Percentiles rank a stretch among this genome's conserved stretches.
These are phyloP conservation scores for Termitomyces eurrhizus DNA, from an alignment of 768 basidiomycete genomes.

Conservation along the genomic window DNA sequence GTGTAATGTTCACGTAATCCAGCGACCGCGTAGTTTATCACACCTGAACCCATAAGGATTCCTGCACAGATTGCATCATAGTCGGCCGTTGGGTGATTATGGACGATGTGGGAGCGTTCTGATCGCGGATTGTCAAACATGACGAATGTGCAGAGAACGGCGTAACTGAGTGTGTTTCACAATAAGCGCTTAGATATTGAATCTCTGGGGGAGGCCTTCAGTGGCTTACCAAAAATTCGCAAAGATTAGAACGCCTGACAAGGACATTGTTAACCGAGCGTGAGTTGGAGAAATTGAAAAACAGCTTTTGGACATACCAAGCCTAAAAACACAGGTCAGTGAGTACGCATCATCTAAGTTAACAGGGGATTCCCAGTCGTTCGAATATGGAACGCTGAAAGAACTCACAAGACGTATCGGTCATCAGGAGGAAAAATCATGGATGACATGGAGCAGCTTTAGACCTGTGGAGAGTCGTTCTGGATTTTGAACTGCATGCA, in stretches of 20 bases:
- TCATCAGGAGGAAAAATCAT: conserved; percentile 1
- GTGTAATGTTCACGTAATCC: conserved; percentile 5
- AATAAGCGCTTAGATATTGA: neutral
- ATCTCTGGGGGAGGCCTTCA: neutral
- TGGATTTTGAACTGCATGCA: neutral
- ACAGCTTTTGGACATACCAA: neutral
- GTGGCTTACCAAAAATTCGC: conserved; percentile 15
- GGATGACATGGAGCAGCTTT: neutral
- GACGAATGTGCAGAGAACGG: conserved; percentile 6
- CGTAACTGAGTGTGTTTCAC: conserved; percentile 9
- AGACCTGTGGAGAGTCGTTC: neutral
- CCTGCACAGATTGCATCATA: conserved; percentile 13
- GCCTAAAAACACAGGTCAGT: conserved; percentile 2
- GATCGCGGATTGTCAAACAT: neutral
- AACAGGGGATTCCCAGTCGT: neutral
- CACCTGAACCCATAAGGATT: conserved; percentile 12
- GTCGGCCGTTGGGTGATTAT: neutral
- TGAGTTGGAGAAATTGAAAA: neutral
- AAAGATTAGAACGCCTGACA: conserved; percentile 6
- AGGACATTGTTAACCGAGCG: neutral
- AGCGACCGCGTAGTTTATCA: conserved; percentile 12
- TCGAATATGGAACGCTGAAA: neutral
- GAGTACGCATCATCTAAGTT: neutral
- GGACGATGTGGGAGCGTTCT: neutral
- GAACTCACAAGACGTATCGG: conserved; percentile 6